Conservation (phyloP, 2,329 filamentous ascomycete species). For the Cryphonectria carpinicola region DNA sequence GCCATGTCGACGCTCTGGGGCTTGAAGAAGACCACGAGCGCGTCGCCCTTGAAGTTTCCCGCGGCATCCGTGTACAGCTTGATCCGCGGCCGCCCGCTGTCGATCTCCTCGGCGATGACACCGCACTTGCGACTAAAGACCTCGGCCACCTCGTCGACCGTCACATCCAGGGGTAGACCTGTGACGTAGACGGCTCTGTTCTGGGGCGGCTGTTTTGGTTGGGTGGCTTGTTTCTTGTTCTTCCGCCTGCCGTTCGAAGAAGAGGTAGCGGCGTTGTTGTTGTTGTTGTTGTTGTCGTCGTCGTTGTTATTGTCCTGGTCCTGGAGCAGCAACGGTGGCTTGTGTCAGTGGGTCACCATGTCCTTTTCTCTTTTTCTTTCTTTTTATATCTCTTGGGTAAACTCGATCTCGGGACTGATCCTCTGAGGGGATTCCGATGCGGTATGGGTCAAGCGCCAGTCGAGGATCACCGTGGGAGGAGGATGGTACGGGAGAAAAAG, state of each 20-base stretch:
- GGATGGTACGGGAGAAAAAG: background rate
- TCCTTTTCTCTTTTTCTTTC: background rate
- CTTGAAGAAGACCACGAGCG: conserved; percentile 91
- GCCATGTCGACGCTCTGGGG: conserved; percentile 89
- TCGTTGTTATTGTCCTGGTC: conserved; percentile 39
- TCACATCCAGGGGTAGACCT: conserved; percentile 79
- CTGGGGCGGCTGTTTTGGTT: conserved; percentile 48
- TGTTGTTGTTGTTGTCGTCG: conserved; percentile 30
- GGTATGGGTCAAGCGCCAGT: conserved; percentile 12
- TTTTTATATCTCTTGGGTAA: conserved; percentile 1
- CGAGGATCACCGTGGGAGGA: background rate
- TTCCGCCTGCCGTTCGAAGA: conserved; percentile 26
- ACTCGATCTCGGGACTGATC: conserved; percentile 12
- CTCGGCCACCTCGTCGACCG: conserved; percentile 77
- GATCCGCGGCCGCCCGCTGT: conserved; percentile 83
- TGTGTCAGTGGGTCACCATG: conserved; percentile 30
- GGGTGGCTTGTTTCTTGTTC: conserved; percentile 48
- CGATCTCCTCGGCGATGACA: conserved; percentile 92
- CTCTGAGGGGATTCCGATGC: background rate
- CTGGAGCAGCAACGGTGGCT: conserved; percentile 27
- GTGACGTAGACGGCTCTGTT: conserved; percentile 95
- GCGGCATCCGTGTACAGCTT: conserved; percentile 86
- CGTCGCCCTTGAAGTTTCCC: conserved; percentile 91
- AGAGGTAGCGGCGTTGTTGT: conserved; percentile 31
- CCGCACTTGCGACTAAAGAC: conserved; percentile 84